A percentile compares a stretch with the other conserved stretches of the same genome.
Conservation (phyloP, 495 filamentous ascomycete genomes). For the Hypoxylon subgilvum region DNA sequence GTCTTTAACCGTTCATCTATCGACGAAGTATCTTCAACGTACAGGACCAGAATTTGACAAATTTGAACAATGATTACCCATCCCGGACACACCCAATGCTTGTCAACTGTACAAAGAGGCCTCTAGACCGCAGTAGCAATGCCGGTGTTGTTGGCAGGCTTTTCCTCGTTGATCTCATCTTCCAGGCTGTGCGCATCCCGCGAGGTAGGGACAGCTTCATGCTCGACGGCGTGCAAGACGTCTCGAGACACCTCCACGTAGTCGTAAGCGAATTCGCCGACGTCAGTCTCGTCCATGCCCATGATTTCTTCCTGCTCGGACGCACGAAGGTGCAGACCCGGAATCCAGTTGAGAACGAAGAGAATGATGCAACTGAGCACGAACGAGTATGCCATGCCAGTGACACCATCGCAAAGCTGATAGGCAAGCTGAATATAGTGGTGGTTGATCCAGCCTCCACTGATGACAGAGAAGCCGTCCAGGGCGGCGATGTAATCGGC, state of each 20-base stretch:
- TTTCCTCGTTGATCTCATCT: no score
- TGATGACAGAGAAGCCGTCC: conserved; percentile 68
- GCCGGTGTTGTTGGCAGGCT: no score
- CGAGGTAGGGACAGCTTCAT: no score
- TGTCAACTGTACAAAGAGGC: no score
- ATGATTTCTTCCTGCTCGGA: conserved; percentile 74
- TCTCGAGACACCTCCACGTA: conserved; percentile 82
- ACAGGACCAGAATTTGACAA: no score
- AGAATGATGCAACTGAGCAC: conserved; percentile 76
- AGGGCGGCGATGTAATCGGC: conserved; percentile 81
- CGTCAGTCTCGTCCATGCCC: conserved; percentile 81
- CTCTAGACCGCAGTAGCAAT: no score
- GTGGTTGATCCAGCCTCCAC: conserved; percentile 76
- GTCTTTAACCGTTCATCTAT: no score
- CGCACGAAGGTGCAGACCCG: conserved; percentile 74
- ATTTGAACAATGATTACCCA: no score
- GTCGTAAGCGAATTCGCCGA: conserved; percentile 86
- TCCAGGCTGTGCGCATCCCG: no score
- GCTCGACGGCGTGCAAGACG: no score
- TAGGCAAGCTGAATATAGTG: conserved; percentile 79
- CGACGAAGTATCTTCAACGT: no score
- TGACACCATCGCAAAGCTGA: conserved; percentile 76
- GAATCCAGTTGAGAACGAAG: conserved; percentile 76
- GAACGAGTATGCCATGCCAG: conserved; percentile 80
- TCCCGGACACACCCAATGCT: no score